These are phyloP conservation scores for Pythium rishiriense DNA, from an alignment of 352 stramenopile genomes.

Conservation along the genomic window DNA sequence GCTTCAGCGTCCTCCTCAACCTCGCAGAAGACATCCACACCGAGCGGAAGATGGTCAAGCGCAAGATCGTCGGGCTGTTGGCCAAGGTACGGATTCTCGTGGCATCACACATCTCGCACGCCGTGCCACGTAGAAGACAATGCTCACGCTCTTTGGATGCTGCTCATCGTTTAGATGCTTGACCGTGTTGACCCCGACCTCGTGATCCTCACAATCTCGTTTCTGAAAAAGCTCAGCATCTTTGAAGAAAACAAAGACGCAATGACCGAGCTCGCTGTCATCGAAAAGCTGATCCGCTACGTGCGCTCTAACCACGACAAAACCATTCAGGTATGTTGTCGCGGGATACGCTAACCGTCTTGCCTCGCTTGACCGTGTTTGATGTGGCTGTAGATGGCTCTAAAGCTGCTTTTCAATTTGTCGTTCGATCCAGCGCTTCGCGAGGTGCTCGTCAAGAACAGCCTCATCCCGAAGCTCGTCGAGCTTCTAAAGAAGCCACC, in stretches of 20 bases:
- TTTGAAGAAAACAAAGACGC: constrained; percentile 95
- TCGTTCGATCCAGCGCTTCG: constrained; percentile 90
- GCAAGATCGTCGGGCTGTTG: constrained; percentile 83
- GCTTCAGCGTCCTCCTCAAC: constrained; percentile 94
- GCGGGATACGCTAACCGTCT: not conserved
- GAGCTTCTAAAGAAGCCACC: constrained; percentile 92
- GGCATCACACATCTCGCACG: not conserved
- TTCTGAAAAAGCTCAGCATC: constrained; percentile 94
- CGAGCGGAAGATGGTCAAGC: constrained; percentile 96
- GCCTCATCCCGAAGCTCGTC: constrained; percentile 91
- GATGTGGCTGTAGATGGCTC: constrained; percentile 39
- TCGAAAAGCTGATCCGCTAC: constrained; percentile 79
- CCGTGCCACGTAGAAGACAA: not conserved
- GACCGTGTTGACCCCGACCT: constrained; percentile 87
- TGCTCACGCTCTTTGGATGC: not conserved
- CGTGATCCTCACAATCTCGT: constrained; percentile 88
- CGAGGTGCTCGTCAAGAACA: constrained; percentile 86
- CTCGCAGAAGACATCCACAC: constrained; percentile 93
- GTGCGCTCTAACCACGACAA: constrained; percentile 86
- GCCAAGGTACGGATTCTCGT: constrained; percentile 48
- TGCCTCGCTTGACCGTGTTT: constrained; percentile 13
- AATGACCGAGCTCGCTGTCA: constrained; percentile 83
- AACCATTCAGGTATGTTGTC: constrained; percentile 53
- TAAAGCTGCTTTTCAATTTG: constrained; percentile 94
- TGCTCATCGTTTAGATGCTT: constrained; percentile 68